Conservation (phyloP, 2,329 filamentous ascomycete genomes). For the Fusarium neocosmosporiellum region DNA sequence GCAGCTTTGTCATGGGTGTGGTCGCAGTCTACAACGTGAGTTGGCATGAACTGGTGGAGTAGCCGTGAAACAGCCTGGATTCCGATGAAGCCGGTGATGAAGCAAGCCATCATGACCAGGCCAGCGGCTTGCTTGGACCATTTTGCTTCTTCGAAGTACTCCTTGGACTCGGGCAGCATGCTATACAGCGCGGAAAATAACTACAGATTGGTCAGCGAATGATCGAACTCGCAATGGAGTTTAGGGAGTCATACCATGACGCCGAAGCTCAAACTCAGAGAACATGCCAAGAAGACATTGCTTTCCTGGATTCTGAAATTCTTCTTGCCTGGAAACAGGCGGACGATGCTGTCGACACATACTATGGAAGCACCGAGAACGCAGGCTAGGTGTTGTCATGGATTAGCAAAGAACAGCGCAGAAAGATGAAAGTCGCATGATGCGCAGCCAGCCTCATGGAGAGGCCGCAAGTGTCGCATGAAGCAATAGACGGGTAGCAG, state of each 20-base stretch:
- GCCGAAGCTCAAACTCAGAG: slow-evolving; percentile 91
- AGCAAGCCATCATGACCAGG: slow-evolving; percentile 75
- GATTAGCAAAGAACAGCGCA: slow-evolving; percentile 10
- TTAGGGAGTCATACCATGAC: slow-evolving; percentile 78
- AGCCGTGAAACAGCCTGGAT: slow-evolving; percentile 80
- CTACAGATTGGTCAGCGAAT: slow-evolving; percentile 57
- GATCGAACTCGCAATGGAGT: neutral
- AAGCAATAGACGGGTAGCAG: neutral
- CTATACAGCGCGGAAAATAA: slow-evolving; percentile 92
- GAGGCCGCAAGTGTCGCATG: neutral
- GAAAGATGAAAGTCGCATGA: neutral
- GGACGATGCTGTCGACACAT: slow-evolving; percentile 83
- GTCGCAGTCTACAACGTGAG: slow-evolving; percentile 84
- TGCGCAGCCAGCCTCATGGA: neutral
- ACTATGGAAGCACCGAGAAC: slow-evolving; percentile 85
- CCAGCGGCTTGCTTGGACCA: slow-evolving; percentile 75
- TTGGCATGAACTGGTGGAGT: slow-evolving; percentile 79
- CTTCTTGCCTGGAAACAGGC: slow-evolving; percentile 76
- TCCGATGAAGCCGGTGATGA: slow-evolving; percentile 77
- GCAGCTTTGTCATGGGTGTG: slow-evolving; percentile 73
- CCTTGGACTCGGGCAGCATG: slow-evolving; percentile 89
- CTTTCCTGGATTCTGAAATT: slow-evolving; percentile 91
- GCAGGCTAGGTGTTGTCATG: slow-evolving; percentile 58
- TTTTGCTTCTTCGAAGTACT: slow-evolving; percentile 77
- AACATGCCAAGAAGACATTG: slow-evolving; percentile 86